Evolutionary conservation across 1,284 basidiomycete genomes (phyloP), one percentile per base, ranked within the genome.

Genomic region (Cryptococcus amylolentus): DNA sequence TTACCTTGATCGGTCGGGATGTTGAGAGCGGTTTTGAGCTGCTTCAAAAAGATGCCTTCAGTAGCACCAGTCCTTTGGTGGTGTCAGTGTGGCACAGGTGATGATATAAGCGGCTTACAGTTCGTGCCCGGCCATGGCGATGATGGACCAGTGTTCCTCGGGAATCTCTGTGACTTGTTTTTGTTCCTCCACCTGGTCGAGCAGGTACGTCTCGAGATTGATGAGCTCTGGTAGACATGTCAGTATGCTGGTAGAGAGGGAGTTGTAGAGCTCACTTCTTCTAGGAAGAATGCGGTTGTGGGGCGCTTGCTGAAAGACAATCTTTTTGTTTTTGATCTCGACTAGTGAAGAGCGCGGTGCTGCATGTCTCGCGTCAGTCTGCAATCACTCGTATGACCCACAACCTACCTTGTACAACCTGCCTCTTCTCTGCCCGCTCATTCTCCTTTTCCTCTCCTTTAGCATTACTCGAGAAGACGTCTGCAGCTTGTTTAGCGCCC

Each of bases 111-210:
- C 31, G 16, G 56, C 68, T 55, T 35, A 72, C 71, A 64, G 56
- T 52, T 75, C 73, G 41, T 72, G 68, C n/a, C 73, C 71, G 27
- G 66, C 66, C 63, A 68, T 60, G 1, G 64, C 70, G 20, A 73
- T 57, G 23, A 72, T 49, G 18, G 56, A 62, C 57, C 59, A 64
- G 47, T 63, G 61, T 43, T 72, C 64, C 40, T 67, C 66, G 4
- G 73, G 73, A 6, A 73, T 57, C 28, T 59, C 56, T 3, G 49
- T 56, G 5, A 68, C 49, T 6, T 49, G 53, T n/a, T 53, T 60
- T 10, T 61, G 61, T 0, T 37, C 65, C 28, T 71, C 68, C 42
- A 65, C 60, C 5, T 65, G 62, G 48, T 72, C 70, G 5, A 68
- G 54, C 4, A 75, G 55, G 49, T 56, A 61, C 20, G 46, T 53